Evolutionary conservation across 495 filamentous ascomycete genomes (phyloP), one percentile per base, ranked within the genome.

Genomic region (Cairneyella variabilis): DNA sequence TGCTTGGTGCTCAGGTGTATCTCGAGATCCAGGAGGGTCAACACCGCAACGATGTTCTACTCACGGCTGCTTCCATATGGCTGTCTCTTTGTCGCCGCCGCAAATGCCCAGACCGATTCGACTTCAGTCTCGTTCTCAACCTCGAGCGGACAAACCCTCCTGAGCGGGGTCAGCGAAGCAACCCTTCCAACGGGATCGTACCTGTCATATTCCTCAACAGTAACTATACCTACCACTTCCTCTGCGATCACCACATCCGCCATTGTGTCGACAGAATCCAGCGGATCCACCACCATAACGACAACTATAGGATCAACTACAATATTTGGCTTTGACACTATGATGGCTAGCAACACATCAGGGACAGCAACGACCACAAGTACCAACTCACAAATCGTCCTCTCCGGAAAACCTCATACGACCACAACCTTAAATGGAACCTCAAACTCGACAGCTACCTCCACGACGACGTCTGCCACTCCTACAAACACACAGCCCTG

Each of bases 401-500:
- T 48, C 57, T 77, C 26, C 59, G 67, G 26, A 73, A 71, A 22
- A 64, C 70, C 16, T 45, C 63, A 55, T 16, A 54, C 64, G 0
- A 60, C 57, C 12, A 32, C 54, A 14, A 25, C 58, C 4, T 63
- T 71, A 1, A 75, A 58, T 21, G 48, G 55, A 5, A 59, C 60
- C 17, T 64, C 58, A 8, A 71, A 66, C 50, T 64, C 62, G 14
- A 66, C 68, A 37, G 51, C 69, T 26, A 61, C 71, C 10, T 68
- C 67, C 11, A 59, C 72, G 5, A 65, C 75, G 0, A 42, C 76
- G 2, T 59, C 70, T 7, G 69, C 79, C 0, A 61, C 67, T 16
- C 69, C 78, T 0, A 78, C 78, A 1, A 89, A 89, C 61, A 88
- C 83, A 0, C 81, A 78, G 51, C 83, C 90, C 1, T 97, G 92